Percentiles rank a stretch among this genome's conserved stretches.
Conservation (phyloP, 2,329 filamentous ascomycete genomes). For the Claviceps sp. region DNA sequence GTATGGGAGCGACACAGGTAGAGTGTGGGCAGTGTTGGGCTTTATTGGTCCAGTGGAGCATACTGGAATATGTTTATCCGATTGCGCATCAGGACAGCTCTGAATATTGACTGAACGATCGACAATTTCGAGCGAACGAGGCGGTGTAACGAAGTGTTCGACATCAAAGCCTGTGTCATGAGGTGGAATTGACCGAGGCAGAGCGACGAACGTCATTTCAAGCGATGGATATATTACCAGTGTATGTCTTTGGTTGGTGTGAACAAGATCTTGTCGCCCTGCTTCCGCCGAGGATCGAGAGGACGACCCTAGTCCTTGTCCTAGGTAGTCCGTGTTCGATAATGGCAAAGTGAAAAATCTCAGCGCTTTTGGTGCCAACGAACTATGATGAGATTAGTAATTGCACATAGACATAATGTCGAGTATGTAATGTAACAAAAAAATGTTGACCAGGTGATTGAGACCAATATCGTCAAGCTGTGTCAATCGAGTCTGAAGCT, state of each 20-base stretch:
- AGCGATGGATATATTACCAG: not conserved
- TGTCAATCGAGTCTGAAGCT: not conserved
- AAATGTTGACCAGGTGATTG: not conserved
- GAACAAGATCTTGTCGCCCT: not conserved
- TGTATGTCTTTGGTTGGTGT: not conserved
- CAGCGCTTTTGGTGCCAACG: not conserved
- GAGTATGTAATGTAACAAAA: not conserved
- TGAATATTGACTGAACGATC: slow-evolving; percentile 11
- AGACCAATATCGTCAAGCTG: not conserved
- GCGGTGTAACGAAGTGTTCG: slow-evolving; percentile 22
- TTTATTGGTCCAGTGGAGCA: slow-evolving; percentile 66
- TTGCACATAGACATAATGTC: not conserved
- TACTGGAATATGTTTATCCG: slow-evolving; percentile 83
- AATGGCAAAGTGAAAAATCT: not conserved
- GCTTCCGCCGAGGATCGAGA: not conserved
- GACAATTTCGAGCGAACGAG: slow-evolving; percentile 25
- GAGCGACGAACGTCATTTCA: slow-evolving; percentile 41
- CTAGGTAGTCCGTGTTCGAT: not conserved
- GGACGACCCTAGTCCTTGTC: not conserved
- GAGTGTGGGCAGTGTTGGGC: slow-evolving; percentile 42
- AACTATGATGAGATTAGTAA: not conserved
- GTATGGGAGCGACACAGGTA: slow-evolving; percentile 52
- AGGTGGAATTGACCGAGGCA: slow-evolving; percentile 33
- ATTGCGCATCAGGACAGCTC: slow-evolving; percentile 36
- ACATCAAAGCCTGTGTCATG: slow-evolving; percentile 31